phyloP scores from a whole-genome alignment of 164 flowering plant species.

The Nymphaea thermarum region DNA sequence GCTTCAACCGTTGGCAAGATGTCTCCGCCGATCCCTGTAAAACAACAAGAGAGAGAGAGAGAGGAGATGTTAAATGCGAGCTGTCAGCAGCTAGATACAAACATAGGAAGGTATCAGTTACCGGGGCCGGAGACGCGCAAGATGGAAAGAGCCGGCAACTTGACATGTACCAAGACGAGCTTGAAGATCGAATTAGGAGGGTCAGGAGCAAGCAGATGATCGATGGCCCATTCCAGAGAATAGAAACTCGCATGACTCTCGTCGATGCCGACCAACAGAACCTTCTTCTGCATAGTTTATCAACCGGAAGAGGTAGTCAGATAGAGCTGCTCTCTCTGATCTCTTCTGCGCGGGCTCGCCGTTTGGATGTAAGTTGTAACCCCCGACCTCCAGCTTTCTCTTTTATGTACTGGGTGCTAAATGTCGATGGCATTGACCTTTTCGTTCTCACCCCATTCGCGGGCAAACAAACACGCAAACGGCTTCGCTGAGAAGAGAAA shows the following conservation, averaged over 20 bases:
- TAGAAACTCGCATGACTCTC: slow-evolving; percentile 5
- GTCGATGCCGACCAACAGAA: slow-evolving; percentile 4
- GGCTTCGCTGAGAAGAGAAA: too few relatives aligned
- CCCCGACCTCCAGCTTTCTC: too few relatives aligned
- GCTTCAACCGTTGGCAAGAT: neutral
- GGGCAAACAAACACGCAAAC: too few relatives aligned
- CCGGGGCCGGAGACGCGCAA: slow-evolving; percentile 6
- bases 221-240: slow-evolving; percentile 6
- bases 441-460: too few relatives aligned
- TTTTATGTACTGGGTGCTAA: too few relatives aligned
- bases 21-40: slow-evolving; percentile 2
- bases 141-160: neutral
- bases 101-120: neutral
- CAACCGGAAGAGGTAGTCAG: too few relatives aligned
- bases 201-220: slow-evolving; percentile 1
- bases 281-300: neutral
- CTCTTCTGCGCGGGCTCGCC: too few relatives aligned
- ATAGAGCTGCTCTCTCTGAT: too few relatives aligned
- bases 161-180: slow-evolving; percentile 7
- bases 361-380: too few relatives aligned
- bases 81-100: neutral
- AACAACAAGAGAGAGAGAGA: neutral
- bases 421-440: too few relatives aligned
- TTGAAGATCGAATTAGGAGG: neutral
- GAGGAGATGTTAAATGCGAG: neutral